Percentiles rank a stretch among this genome's conserved stretches.
Conservation (phyloP, 805 yeast genomes). For the Candida germanica region DNA sequence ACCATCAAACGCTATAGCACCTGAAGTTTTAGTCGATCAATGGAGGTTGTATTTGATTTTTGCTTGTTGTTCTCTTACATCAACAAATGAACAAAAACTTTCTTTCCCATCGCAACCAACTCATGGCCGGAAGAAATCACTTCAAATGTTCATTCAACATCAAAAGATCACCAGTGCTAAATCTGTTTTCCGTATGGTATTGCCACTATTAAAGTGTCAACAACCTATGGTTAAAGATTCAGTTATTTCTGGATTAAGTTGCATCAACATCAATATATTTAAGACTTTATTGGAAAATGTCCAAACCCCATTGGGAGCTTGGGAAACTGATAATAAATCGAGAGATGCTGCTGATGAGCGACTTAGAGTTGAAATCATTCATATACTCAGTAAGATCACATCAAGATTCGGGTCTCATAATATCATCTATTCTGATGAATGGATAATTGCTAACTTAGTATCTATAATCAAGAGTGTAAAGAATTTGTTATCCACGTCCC, state of each 20-base stretch:
- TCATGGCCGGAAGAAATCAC: constrained; percentile 73
- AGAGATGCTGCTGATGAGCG: constrained; percentile 37
- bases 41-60: constrained; percentile 88
- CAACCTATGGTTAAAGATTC: constrained; percentile 77
- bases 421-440: constrained; percentile 56
- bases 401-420: constrained; percentile 52
- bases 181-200: constrained; percentile 81
- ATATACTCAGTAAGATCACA: constrained; percentile 67
- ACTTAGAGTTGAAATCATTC: constrained; percentile 72
- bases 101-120: constrained; percentile 48
- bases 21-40: constrained; percentile 74
- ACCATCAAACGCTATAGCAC: constrained; percentile 40
- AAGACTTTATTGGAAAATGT: constrained; percentile 75
- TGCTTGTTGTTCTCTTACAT: constrained; percentile 87
- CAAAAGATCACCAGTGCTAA: constrained; percentile 91
- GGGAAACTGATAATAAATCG: constrained; percentile 29
- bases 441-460: constrained; percentile 64
- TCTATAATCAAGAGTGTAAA: constrained; percentile 61
- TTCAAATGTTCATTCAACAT: constrained; percentile 80
- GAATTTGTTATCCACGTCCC: constrained; percentile 51
- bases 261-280: constrained; percentile 86
- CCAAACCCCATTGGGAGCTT: constrained; percentile 53
- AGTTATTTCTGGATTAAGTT: constrained; percentile 82
- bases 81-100: constrained; percentile 81
- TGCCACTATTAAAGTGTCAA: constrained; percentile 72